Conservation (phyloP, 768 basidiomycete genomes). For the Cyathus striatus region DNA sequence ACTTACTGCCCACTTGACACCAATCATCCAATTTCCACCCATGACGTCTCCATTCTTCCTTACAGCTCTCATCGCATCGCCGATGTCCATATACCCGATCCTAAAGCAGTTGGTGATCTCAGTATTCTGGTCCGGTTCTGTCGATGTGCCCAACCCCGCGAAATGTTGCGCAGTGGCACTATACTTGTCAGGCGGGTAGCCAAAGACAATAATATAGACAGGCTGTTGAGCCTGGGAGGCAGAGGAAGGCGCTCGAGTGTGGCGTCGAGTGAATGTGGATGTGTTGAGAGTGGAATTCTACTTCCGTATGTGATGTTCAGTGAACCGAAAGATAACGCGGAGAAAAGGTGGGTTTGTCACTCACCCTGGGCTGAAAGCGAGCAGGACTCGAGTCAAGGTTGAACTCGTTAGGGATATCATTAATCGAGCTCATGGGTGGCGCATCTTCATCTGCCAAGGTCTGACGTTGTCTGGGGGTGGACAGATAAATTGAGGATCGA, state of each 20-base stretch:
- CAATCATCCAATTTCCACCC: slow-evolving; percentile 75
- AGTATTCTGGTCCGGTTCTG: slow-evolving; percentile 59
- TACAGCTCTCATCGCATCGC: slow-evolving; percentile 74
- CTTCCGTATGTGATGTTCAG: slow-evolving; percentile 3
- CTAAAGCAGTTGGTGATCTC: slow-evolving; percentile 80
- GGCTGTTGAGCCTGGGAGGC: slow-evolving; percentile 30
- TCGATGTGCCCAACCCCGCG: slow-evolving; percentile 64
- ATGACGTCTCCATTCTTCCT: slow-evolving; percentile 81
- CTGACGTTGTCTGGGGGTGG: slow-evolving; percentile 46
- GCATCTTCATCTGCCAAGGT: slow-evolving; percentile 72
- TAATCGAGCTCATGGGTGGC: slow-evolving; percentile 70
- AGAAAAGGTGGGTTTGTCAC: slow-evolving; percentile 12
- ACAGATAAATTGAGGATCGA: no score
- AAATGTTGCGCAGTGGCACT: slow-evolving; percentile 70
- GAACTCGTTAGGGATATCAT: slow-evolving; percentile 66
- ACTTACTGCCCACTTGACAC: slow-evolving; percentile 82
- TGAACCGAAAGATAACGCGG: slow-evolving; percentile 4
- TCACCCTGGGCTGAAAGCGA: slow-evolving; percentile 42
- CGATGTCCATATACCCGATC: slow-evolving; percentile 66
- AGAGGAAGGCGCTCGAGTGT: slow-evolving; percentile 19
- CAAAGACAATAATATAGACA: slow-evolving; percentile 74
- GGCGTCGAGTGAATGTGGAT: slow-evolving; percentile 31
- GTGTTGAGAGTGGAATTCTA: slow-evolving; percentile 35
- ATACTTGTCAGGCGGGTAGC: slow-evolving; percentile 82
- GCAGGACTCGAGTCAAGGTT: slow-evolving; percentile 33